Base-by-base conservation (phyloP, 1,284 basidiomycete species). In the Rhodofomes roseus region DNA sequence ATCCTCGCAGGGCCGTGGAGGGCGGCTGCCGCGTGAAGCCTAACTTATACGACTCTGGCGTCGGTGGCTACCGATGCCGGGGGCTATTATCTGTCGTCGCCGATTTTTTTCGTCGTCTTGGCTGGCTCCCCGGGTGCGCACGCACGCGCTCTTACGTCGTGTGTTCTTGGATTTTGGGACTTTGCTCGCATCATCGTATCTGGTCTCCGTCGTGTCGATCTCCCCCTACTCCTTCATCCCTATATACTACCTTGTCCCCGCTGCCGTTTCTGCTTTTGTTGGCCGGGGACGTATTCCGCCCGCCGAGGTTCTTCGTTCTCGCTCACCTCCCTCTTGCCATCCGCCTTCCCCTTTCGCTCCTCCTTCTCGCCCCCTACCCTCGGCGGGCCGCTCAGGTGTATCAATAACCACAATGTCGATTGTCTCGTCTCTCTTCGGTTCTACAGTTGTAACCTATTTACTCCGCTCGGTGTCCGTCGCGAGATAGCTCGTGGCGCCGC, bases 111-210 rank as follows among this genome's bases (percentile, higher is more conserved):
- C 37, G 12, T 39, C 37, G 54, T 63, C 58, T 68, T 68, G 68
- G 62, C 69, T 70, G 68, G 69, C 63, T 56, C 60, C 61, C 65
- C 65, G 50, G 25, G 46, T 50, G 29, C 31, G 34, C 50, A 23
- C 46, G 46, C 46, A 23, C 5, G 31, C 31, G 31, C 31, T 34
- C 27, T 25, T 25, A 22, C 65, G 65, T 76, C 40, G 72, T 76
- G 73, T 74, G 50, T 79, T n/a, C 71, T 79, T 79, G 77, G 74
- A 74, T 79, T 73, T 71, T 77, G 72, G 77, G 74, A 76, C 73
- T 65, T 56, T 67, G 68, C 72, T 68, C 66, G 61, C 69, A 66
- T 70, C 66, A 68, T 57, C 50, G 56, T 34, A 34, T 61, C 59
- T 59, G 62, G 64, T 62, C 55, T 60, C 62, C n/a, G 50, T 52